Base-by-base conservation (phyloP, 495 filamentous ascomycete genomes). In the Hypoxylon intermedium region DNA sequence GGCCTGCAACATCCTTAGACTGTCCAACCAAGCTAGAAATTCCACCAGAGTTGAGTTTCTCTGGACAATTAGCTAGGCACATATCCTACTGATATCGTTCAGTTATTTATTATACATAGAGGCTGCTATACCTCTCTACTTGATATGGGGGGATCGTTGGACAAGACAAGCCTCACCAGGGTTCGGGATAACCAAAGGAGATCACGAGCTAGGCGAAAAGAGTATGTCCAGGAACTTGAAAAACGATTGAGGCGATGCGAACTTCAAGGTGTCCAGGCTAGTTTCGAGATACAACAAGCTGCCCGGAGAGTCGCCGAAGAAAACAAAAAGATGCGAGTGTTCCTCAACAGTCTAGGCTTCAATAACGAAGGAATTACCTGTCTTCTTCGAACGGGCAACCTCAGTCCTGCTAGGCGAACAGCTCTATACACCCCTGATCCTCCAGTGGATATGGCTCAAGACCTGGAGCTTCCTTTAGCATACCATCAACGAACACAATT, bases 111-210 rank as follows among this genome's bases (percentile, higher is more conserved):
- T n/a, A n/a, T 33, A 33, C n/a, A 3, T 9, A 11, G 2, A 33
- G 30, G 9, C 9, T 2, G 4, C 1, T 0, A 33, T n/a, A n/a
- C n/a, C n/a, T n/a, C n/a, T n/a, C n/a, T n/a, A n/a, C n/a, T n/a
- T n/a, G n/a, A 48, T 30, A 66, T 66, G 52, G 34, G n/a, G n/a
- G n/a, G 9, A 28, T 38, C 31, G 16, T 36, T 66, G 52, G 58
- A 72, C 45, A 77, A 77, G 53, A 61, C 73, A 41, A 77, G 80
- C 53, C 77, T 82, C 16, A 73, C 74, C 16, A 84, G 85, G 34
- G 80, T 86, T 41, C 82, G 91, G n/a, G 88, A 93, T 42, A 94
- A 94, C 69, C 91, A 94, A 67, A 83, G 91, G 37, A 87, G 86
- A 31, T 91, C 88, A 41, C 85, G 91, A 19, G 89, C 89, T 9